Base-by-base conservation (phyloP, 2,329 filamentous ascomycete species). In the Westerdykella sp. region DNA sequence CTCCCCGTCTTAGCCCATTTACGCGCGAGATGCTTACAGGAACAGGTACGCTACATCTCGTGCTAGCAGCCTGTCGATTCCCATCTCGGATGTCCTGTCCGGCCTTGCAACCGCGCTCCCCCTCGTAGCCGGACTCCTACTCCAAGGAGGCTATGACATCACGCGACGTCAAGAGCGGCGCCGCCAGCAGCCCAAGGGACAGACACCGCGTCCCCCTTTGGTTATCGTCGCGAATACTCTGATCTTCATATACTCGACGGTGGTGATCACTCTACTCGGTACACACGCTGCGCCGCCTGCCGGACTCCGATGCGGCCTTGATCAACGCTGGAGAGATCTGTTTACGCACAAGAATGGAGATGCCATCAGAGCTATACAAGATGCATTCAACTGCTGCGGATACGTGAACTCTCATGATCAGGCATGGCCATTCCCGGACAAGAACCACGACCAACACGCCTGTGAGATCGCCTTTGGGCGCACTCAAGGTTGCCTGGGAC, bases 301-400 rank as follows among this genome's bases (percentile, higher is more conserved):
- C 2, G 61, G 57, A 0, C 52, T 73, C 3, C 53, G 69, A n/a
- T 86, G 83, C 57, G 66, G 69, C 1, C 63, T 87, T n/a, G 68
- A 78, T 7, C 67, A 68, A 3, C 62, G 60, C 32, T 87, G 84
- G 84, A 66, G 70, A 51, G 49, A 45, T 2, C 57, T 85, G 44
- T 86, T 72, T 53, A 60, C 50, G 0, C 51, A 55, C 0, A 78
- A 81, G 46, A 69, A 85, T 42, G 71, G 49, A 1, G 54, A 57
- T 5, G 62, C 71, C 2, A 75, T 87, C 44, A 69, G 73, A 34
- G 62, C 66, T 2, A 82, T 88, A 40, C 84, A 88, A 55, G 80
- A 87, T 56, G 62, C 73, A 0, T 74, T 85, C 25, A 59, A 75
- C 6, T 88, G 84, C 67, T 88, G 84, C 51, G 84, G 84, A 0